Evolutionary conservation across 805 yeast genomes (phyloP), one percentile per base, ranked within the genome.

Genomic region (Schwanniomyces pseudopolymorphus): DNA sequence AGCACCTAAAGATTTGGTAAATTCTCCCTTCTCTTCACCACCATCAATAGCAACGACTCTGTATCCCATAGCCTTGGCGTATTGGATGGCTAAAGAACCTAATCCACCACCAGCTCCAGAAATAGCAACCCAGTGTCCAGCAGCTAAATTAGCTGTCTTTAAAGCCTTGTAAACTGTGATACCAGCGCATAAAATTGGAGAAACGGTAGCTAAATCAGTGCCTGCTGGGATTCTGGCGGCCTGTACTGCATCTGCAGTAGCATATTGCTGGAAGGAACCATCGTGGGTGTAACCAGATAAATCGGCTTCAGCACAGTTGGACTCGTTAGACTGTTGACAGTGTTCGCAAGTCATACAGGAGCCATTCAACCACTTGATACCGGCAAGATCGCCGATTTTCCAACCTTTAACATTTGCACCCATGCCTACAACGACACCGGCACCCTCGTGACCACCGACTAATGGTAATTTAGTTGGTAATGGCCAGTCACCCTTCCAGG

Each of bases 81-180:
- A 85, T 70, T 85, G 90, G 57, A 85, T 73, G 46, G 89, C 89
- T 54, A 85, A 69, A 33, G 88, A 73, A 61, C 91, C 92, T 66
- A 85, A 77, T 61, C 92, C 91, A 66, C 91, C 91, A 66, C 82
- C 87, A 51, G 89, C 90, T 72, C 92, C 91, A 47, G 89, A 81
- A 49, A 85, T 73, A 50, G 82, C 80, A 54, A 84, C 86, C 84
- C 85, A 85, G 66, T 85, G 81, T 61, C 92, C 90, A 19, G 90
- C 74, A 41, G 53, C 51, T 48, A 78, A 61, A 44, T 72, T 64
- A 44, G 87, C 84, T 42, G 81, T 75, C 70, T 81, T 81, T 60
- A 82, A 70, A 10, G 85, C 86, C 71, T 81, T 81, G 80, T 80
- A 82, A 39, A 79, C 86, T 42, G 87, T 82, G 58, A 83, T 75